Evolutionary conservation across 331 rosid species (phyloP), one percentile per base, ranked within the genome.

Genomic region (Phaseolus coccineus): DNA sequence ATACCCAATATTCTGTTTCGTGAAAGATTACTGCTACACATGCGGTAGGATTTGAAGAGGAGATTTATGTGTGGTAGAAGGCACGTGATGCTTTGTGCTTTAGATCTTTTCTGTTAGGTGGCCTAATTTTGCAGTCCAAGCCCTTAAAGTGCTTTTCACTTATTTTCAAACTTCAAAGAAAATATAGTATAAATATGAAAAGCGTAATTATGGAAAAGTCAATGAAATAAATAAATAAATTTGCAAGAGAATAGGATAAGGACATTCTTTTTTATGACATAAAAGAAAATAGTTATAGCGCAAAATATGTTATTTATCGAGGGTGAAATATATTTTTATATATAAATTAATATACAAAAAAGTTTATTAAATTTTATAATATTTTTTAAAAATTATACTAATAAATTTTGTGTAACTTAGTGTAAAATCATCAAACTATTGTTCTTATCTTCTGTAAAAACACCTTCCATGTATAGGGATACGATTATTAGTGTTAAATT

Each of bases 31-130:
- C 33, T 25, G 9, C 73, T 74, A 16, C 39, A 57, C 72, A 56
- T 58, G 33, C n/a, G 6, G 44, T 44, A 37, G 15, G 53, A 35
- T 59, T 12, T 37, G 30, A 35, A 76, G 30, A 11, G 14, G 16
- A 74, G 27, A 27, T 51, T 69, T 50, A 6, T 81, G 66, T 58
- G 30, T 57, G 81, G 78, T 74, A 15, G 55, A 16, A 69, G 19
- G 22, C 81, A 76, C 25, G 61, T 52, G 74, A 70, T 61, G 28
- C 69, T 28, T 61, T 0, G 40, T 27, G 35, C 62, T 50, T 8
- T 13, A 25, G 33, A 47, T n/a, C 7, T 69, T 69, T 37, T 13
- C 6, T 50, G 77, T 82, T 82, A 59, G 83, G 73, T 70, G 69
- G 73, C 16, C 39, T 4, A 50, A 58, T 47, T 25, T 33, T 5